These are phyloP conservation scores for Candida nanaspora DNA, from an alignment of 805 yeast genomes.

Conservation along the genomic window DNA sequence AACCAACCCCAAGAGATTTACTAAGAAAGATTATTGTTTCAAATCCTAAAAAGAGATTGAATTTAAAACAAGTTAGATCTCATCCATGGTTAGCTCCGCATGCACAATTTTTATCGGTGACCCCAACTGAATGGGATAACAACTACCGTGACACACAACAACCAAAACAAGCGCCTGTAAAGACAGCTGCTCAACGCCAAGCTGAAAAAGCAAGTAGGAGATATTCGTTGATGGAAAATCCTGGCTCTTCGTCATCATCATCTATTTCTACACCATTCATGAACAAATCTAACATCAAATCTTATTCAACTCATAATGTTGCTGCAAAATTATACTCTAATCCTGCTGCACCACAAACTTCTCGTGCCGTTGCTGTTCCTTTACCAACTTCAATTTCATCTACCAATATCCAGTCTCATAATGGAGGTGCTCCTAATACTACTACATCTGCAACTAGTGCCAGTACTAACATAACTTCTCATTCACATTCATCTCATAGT, in stretches of 20 bases:
- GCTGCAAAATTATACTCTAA: slow-evolving; percentile 35
- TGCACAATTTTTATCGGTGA: slow-evolving; percentile 70
- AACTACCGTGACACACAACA: slow-evolving; percentile 36
- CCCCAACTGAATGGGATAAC: slow-evolving; percentile 88
- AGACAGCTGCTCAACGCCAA: not conserved
- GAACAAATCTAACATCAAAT: slow-evolving; percentile 23
- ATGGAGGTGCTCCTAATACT: too few species aligned
- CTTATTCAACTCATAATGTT: slow-evolving; percentile 33
- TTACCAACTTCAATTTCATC: slow-evolving; percentile 19
- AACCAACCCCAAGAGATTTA: slow-evolving; percentile 85
- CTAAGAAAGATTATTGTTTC: slow-evolving; percentile 78
- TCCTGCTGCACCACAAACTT: slow-evolving; percentile 64
- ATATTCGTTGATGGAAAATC: slow-evolving; percentile 37
- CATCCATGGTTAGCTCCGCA: slow-evolving; percentile 91
- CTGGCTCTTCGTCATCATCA: slow-evolving; percentile 29
- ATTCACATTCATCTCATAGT: not conserved
- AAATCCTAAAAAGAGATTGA: slow-evolving; percentile 72
- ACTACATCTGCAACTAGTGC: not conserved
- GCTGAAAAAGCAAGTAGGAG: slow-evolving; percentile 26
- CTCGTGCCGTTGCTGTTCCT: slow-evolving; percentile 28
- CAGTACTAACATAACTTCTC: not conserved
- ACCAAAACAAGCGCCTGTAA: slow-evolving; percentile 4
- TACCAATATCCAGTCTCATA: not conserved
- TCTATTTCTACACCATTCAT: slow-evolving; percentile 21
- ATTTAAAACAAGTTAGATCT: slow-evolving; percentile 58